phyloP scores from a whole-genome alignment of 2,329 filamentous ascomycete species.

The Penicillium digitatum region DNA sequence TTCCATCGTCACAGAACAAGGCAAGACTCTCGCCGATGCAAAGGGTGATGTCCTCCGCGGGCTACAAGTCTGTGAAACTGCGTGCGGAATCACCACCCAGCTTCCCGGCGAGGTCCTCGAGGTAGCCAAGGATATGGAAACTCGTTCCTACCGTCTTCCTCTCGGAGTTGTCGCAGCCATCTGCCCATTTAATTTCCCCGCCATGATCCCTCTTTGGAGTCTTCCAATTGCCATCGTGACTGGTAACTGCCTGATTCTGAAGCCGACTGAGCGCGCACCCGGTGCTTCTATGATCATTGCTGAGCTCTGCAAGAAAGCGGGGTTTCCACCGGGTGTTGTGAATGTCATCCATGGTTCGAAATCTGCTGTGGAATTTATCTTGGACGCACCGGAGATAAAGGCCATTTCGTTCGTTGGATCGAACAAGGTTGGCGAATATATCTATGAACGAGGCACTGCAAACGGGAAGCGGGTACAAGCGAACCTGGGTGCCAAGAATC shows the following conservation, averaged over 20 bases:
- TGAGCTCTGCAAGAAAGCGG: constrained; percentile 55
- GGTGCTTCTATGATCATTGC: constrained; percentile 58
- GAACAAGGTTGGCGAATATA: constrained; percentile 64
- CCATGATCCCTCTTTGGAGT: constrained; percentile 5
- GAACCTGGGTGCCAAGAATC: constrained; percentile 1
- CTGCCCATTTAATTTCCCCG: constrained; percentile 61
- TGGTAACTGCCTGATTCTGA: constrained; percentile 55
- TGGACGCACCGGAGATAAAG: constrained; percentile 62
- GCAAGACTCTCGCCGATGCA: constrained; percentile 61
- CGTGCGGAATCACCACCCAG: constrained; percentile 61
- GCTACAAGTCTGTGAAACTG: constrained; percentile 60
- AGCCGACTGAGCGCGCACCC: constrained; percentile 59
- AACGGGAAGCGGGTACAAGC: constrained; percentile 47
- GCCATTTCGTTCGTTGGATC: constrained; percentile 63
- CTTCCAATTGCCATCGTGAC: constrained; percentile 25
- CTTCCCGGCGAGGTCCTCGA: constrained; percentile 60
- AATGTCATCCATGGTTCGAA: constrained; percentile 37
- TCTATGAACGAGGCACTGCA: constrained; percentile 57
- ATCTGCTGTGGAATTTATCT: constrained; percentile 59
- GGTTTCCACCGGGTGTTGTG: constrained; percentile 29
- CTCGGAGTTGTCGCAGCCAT: constrained; percentile 59
- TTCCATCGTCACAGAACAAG: constrained; percentile 61
- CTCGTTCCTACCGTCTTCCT: constrained; percentile 58
- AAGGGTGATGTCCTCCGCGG: constrained; percentile 61
- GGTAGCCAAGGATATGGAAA: constrained; percentile 63